phyloP scores from a whole-genome alignment of 306 rosid species.

The Dryas drummondii region DNA sequence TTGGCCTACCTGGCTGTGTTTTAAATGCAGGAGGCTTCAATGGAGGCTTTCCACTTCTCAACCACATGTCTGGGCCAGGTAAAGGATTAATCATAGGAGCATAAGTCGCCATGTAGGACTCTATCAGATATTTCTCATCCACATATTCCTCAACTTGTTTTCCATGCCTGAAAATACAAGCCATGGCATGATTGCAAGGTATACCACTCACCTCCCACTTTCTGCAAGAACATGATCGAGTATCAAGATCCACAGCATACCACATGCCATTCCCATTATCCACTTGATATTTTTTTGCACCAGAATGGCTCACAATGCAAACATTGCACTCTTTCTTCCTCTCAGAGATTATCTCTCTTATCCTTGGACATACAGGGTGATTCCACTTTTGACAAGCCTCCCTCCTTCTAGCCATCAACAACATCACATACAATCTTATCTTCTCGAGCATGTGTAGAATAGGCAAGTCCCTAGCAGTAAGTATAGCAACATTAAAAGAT shows the following conservation, averaged over 20 bases:
- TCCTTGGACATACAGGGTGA: not conserved
- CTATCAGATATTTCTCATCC: too few species aligned
- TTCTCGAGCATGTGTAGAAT: not conserved
- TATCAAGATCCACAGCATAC: not conserved
- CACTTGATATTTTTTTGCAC: not conserved
- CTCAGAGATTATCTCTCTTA: not conserved
- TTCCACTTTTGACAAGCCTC: not conserved
- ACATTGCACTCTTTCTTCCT: not conserved
- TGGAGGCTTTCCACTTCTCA: too few species aligned
- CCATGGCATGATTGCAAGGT: too few species aligned
- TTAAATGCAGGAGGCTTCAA: too few species aligned
- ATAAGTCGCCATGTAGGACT: too few species aligned
- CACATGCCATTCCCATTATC: not conserved
- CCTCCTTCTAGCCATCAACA: not conserved
- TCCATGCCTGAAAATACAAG: too few species aligned
- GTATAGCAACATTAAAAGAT: not conserved
- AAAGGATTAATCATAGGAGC: too few species aligned
- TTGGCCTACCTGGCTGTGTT: too few species aligned
- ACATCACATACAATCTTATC: not conserved
- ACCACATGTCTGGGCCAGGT: too few species aligned
- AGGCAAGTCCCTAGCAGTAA: not conserved
- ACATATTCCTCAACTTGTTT: too few species aligned
- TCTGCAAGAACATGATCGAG: not conserved
- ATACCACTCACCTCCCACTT: not conserved
- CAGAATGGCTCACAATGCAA: not conserved